Evolutionary conservation across 768 basidiomycete species (phyloP).

Genomic region (Podaxis sp.): DNA sequence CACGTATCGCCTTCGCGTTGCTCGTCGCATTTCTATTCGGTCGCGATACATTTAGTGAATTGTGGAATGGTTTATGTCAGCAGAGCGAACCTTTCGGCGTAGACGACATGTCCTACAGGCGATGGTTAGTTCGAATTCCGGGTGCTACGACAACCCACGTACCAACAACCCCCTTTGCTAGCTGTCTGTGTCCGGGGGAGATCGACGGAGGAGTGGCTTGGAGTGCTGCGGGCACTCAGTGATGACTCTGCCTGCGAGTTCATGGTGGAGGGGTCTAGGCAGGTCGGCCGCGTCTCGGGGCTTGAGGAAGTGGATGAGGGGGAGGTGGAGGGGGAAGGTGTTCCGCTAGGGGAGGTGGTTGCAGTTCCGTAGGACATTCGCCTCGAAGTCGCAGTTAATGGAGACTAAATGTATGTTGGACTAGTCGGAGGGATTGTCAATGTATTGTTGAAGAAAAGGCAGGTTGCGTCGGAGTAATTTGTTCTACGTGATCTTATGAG

Average conservation of each 20-base stretch:
- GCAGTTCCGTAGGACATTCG: constrained; percentile 51
- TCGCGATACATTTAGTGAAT: constrained; percentile 7
- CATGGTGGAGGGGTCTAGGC: constrained; percentile 36
- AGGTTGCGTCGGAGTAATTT: constrained; percentile 34
- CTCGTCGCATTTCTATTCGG: constrained; percentile 81
- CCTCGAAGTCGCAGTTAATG: constrained; percentile 12
- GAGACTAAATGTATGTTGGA: constrained; percentile 16
- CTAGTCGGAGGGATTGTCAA: constrained; percentile 21
- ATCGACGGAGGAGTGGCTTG: constrained; percentile 45
- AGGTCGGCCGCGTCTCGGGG: constrained; percentile 36
- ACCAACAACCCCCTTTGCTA: constrained; percentile 82
- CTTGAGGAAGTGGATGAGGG: constrained; percentile 48
- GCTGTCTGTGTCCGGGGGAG: constrained; percentile 52
- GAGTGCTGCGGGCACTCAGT: constrained; percentile 41
- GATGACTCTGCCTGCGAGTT: constrained; percentile 23
- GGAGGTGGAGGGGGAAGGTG: constrained; percentile 46
- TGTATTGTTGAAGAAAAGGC: constrained; percentile 31
- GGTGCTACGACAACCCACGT: constrained; percentile 26
- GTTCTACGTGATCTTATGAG: constrained; percentile 32
- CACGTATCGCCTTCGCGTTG: constrained; percentile 79
- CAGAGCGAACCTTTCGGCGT: constrained; percentile 65
- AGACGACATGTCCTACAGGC: constrained; percentile 74
- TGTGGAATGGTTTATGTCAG: constrained; percentile 16
- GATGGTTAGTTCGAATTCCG: constrained; percentile 15
- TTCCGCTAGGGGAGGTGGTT: constrained; percentile 44